Evolutionary conservation across 106 monocot genomes (phyloP).

Genomic region (Apostasia ramifera): DNA sequence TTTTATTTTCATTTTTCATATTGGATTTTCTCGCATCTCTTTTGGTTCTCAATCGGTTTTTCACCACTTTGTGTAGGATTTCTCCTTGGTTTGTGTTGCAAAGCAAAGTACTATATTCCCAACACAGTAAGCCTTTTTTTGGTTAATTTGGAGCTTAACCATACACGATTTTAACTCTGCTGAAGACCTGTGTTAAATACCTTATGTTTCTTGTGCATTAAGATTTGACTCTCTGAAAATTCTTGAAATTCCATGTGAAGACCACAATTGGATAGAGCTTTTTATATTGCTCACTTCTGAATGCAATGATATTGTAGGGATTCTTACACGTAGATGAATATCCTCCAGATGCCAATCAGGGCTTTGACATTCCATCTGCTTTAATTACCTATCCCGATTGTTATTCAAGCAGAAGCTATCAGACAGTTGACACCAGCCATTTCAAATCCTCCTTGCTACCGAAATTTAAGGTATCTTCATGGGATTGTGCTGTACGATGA

Average conservation of each 20-base stretch:
- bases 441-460: conserved; percentile 36
- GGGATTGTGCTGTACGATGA: background rate
- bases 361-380: conserved; percentile 97
- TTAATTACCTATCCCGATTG: conserved; percentile 73
- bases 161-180: too few species aligned
- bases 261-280: background rate
- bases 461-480: conserved; percentile 51
- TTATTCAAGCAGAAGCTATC: conserved; percentile 42
- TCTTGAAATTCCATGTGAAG: background rate
- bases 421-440: conserved; percentile 14
- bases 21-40: too few species aligned
- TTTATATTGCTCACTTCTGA: background rate
- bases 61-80: too few species aligned
- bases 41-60: too few species aligned
- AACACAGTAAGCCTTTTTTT: too few species aligned
- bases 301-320: conserved; percentile 37
- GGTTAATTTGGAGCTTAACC: too few species aligned
- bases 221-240: too few species aligned
- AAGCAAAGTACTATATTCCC: too few species aligned
- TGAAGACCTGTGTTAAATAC: too few species aligned
- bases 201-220: too few species aligned
- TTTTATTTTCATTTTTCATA: too few species aligned
- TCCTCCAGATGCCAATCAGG: conserved; percentile 99
- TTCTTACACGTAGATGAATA: conserved; percentile 97
- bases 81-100: too few species aligned